Percentiles rank a stretch among this genome's conserved stretches.
These are phyloP conservation scores for Saturnispora diversa DNA, from an alignment of 805 yeast species.

Conservation along the genomic window DNA sequence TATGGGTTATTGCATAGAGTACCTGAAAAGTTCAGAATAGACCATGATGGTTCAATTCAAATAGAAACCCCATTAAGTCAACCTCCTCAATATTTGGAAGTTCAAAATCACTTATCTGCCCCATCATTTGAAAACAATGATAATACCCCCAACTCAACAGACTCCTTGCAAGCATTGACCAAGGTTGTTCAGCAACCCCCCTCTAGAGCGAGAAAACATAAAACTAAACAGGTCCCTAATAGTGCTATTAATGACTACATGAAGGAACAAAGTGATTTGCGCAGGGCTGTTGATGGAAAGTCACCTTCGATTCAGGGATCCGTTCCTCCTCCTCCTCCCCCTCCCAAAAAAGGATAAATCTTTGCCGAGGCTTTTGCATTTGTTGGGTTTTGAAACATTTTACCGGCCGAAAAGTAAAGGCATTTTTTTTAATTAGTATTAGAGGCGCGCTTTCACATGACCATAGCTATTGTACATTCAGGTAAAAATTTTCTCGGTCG, in stretches of 20 bases:
- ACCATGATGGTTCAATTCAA: too few relatives aligned
- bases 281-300: conserved; percentile 32
- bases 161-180: conserved; percentile 2
- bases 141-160: background rate
- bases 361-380: too few relatives aligned
- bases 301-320: background rate
- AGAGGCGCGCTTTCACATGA: too few relatives aligned
- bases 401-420: too few relatives aligned
- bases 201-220: conserved; percentile 1
- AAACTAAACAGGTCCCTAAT: conserved; percentile 13
- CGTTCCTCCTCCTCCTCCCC: conserved; percentile 11
- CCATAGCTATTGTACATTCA: too few relatives aligned
- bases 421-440: too few relatives aligned
- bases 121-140: conserved; percentile 3
- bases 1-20: conserved; percentile 71
- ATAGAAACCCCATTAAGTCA: conserved; percentile 2
- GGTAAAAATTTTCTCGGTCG: too few relatives aligned
- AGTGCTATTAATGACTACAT: conserved; percentile 33
- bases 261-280: conserved; percentile 35
- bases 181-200: conserved; percentile 2
- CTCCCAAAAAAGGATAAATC: conserved; percentile 2
- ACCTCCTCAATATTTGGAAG: conserved; percentile 7
- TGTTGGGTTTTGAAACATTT: too few relatives aligned
- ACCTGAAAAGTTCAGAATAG: conserved; percentile 52
- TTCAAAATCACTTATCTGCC: background rate